These are phyloP conservation scores for Heliamphora exappendiculata DNA, from an alignment of 148 eudicot genomes.

Conservation along the genomic window DNA sequence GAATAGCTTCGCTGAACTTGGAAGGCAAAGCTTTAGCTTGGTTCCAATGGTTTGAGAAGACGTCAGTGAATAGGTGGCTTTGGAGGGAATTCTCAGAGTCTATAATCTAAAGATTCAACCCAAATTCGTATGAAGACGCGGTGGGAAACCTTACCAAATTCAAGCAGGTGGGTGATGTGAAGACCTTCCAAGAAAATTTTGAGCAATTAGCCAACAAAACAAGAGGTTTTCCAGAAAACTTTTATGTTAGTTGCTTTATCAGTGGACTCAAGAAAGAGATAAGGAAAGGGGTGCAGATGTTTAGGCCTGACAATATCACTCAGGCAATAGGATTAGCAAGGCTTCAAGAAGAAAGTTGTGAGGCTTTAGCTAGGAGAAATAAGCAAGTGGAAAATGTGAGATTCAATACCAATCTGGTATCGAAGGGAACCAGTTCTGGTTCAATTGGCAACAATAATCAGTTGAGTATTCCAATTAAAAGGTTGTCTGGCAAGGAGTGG, in stretches of 20 bases:
- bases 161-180: background rate
- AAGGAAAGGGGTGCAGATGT: background rate
- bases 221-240: background rate
- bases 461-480: background rate
- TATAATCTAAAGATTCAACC: background rate
- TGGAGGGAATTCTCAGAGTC: background rate
- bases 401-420: background rate
- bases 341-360: background rate
- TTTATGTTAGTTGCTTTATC: background rate
- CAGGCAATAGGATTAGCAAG: background rate
- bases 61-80: background rate
- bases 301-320: background rate
- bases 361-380: background rate
- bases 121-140: background rate
- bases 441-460: background rate
- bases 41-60: background rate
- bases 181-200: background rate
- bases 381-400: background rate
- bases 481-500: background rate
- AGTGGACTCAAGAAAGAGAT: background rate
- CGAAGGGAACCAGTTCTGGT: no score
- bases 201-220: background rate
- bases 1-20: background rate
- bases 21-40: background rate
- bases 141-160: background rate